phyloP scores from a whole-genome alignment of 805 yeast genomes.

The Ogataea siamensis region DNA sequence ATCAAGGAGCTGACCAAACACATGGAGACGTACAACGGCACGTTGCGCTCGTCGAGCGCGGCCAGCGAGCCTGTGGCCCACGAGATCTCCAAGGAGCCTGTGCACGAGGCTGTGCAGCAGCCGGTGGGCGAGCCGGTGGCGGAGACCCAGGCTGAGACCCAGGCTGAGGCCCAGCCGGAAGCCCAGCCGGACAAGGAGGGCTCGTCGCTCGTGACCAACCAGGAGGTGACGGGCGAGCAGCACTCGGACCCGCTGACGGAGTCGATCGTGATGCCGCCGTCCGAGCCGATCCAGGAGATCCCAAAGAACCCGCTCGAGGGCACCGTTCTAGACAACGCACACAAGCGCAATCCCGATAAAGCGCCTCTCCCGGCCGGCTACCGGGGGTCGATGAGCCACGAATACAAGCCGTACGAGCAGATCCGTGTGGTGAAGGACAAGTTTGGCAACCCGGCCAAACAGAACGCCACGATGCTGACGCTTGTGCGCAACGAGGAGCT shows the following conservation, averaged over 20 bases:
- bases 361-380: conserved; percentile 28
- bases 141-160: conserved; percentile 1
- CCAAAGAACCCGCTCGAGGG: conserved; percentile 15
- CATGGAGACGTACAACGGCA: conserved; percentile 9
- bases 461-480: conserved; percentile 60
- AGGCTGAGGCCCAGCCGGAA: too few relatives aligned
- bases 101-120: not conserved
- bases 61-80: too few relatives aligned
- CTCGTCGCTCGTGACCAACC: not conserved
- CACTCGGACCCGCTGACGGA: not conserved
- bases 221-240: not conserved
- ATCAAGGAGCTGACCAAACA: conserved; percentile 7
- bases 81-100: too few relatives aligned
- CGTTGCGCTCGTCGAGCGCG: too few relatives aligned
- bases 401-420: conserved; percentile 28
- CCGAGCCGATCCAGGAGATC: conserved; percentile 4
- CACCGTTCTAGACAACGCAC: conserved; percentile 22
- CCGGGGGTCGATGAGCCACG: conserved; percentile 21
- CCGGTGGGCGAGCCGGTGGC: not conserved
- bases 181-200: not conserved
- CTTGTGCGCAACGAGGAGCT: conserved; percentile 44
- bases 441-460: conserved; percentile 29
- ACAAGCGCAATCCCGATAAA: conserved; percentile 18
- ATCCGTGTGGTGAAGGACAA: conserved; percentile 18
- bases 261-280: not conserved